phyloP scores from a whole-genome alignment of 2,329 filamentous ascomycete species.

The Diaporthe ilicicola region DNA sequence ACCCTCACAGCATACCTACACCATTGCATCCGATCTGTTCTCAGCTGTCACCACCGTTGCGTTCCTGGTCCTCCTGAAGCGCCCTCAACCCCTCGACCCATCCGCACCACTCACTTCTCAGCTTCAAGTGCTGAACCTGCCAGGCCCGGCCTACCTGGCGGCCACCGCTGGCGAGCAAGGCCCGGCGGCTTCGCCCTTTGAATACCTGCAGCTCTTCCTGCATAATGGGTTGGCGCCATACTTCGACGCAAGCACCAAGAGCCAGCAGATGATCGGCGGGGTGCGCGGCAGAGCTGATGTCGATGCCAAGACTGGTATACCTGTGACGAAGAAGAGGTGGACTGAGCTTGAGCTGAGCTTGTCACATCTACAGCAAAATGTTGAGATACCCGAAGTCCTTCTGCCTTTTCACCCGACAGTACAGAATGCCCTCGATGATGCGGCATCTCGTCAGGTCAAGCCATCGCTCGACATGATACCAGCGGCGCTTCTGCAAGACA shows the following conservation, averaged over 20 bases:
- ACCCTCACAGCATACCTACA: constrained; percentile 74
- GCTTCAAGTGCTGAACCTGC: constrained; percentile 91
- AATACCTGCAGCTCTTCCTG: constrained; percentile 90
- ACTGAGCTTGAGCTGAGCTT: constrained; percentile 92
- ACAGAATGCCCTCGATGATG: constrained; percentile 83
- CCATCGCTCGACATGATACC: constrained; percentile 84
- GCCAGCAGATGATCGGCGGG: constrained; percentile 72
- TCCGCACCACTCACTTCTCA: constrained; percentile 84
- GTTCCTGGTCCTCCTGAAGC: constrained; percentile 90
- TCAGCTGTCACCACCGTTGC: constrained; percentile 82
- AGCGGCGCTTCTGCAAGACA: constrained; percentile 80
- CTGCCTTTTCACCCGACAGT: constrained; percentile 90
- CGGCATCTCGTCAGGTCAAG: constrained; percentile 70
- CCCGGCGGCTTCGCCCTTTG: constrained; percentile 82
- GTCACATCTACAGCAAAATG: constrained; percentile 93
- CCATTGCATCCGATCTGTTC: constrained; percentile 82
- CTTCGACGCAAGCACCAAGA: constrained; percentile 95
- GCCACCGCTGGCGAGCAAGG: constrained; percentile 75
- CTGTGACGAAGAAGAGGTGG: constrained; percentile 96
- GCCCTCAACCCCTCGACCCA: constrained; percentile 86
- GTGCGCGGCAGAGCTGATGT: constrained; percentile 80
- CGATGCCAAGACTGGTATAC: constrained; percentile 92
- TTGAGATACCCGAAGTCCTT: constrained; percentile 93
- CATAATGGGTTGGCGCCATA: constrained; percentile 93
- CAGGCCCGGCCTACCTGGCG: constrained; percentile 78